phyloP scores from a whole-genome alignment of 1,139 yeast genomes.

The Blastobotrys arbuscula region DNA sequence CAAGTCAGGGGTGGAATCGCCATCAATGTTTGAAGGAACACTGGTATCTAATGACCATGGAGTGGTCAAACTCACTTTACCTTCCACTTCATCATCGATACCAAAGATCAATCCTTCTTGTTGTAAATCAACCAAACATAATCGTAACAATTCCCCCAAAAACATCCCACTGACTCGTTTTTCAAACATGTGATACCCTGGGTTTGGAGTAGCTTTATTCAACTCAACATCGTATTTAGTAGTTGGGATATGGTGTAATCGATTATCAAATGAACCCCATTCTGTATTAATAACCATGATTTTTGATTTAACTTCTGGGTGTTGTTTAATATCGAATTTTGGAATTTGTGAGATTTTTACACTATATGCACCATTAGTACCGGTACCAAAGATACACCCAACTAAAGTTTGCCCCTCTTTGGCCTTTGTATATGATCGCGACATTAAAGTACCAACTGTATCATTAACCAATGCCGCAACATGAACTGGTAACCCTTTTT shows the following conservation, averaged over 20 bases:
- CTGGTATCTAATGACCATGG: constrained; percentile 82
- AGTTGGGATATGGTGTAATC: constrained; percentile 60
- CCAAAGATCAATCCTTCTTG: constrained; percentile 48
- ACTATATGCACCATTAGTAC: constrained; percentile 90
- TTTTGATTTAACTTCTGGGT: constrained; percentile 42
- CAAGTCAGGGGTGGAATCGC: constrained; percentile 69
- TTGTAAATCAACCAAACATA: constrained; percentile 62
- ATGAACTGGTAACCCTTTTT: constrained; percentile 53
- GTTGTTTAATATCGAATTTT: constrained; percentile 51
- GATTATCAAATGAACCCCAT: constrained; percentile 96
- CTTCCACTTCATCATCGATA: constrained; percentile 11
- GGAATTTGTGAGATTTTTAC: constrained; percentile 67
- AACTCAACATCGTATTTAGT: constrained; percentile 68
- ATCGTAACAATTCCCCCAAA: constrained; percentile 81
- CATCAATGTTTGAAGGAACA: constrained; percentile 73
- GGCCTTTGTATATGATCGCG: constrained; percentile 72
- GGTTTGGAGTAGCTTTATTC: constrained; percentile 71
- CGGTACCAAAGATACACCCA: constrained; percentile 93
- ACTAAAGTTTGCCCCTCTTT: constrained; percentile 66
- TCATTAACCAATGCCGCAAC: constrained; percentile 91
- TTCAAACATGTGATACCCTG: constrained; percentile 84
- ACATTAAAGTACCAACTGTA: constrained; percentile 86
- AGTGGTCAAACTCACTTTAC: constrained; percentile 44
- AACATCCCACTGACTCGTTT: constrained; percentile 94
- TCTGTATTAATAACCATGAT: constrained; percentile 93